Percentiles rank a stretch among this genome's conserved stretches.
Conservation (phyloP, 202 grass and related monocot genomes). For the Hordeum pubiflorum region DNA sequence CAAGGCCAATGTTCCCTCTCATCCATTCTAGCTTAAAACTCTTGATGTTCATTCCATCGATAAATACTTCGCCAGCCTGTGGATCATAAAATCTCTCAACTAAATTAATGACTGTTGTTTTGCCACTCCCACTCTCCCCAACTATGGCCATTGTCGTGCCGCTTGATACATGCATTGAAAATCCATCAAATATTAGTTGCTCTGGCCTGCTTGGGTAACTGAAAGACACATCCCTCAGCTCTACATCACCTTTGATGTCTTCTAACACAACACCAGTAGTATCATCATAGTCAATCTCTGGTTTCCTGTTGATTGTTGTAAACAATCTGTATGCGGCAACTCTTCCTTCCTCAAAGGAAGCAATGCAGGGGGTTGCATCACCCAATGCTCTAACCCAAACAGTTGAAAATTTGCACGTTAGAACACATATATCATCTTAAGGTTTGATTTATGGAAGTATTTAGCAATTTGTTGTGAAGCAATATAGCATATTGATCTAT, state of each 20-base stretch:
- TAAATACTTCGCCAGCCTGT: slow-evolving; percentile 61
- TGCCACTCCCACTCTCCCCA: slow-evolving; percentile 79
- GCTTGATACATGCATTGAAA: slow-evolving; percentile 53
- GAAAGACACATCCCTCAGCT: slow-evolving; percentile 74
- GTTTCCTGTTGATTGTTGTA: slow-evolving; percentile 58
- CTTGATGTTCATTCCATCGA: slow-evolving; percentile 72
- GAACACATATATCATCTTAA: not conserved
- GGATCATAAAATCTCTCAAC: slow-evolving; percentile 89
- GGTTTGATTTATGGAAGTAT: not conserved
- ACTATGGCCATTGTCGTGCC: slow-evolving; percentile 69
- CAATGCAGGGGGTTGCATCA: slow-evolving; percentile 56
- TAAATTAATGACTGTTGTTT: slow-evolving; percentile 72
- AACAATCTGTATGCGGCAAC: slow-evolving; percentile 68
- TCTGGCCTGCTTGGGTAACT: slow-evolving; percentile 77
- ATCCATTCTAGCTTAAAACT: slow-evolving; percentile 50
- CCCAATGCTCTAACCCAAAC: slow-evolving; percentile 50
- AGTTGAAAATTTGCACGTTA: slow-evolving; percentile 11
- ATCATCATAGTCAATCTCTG: slow-evolving; percentile 57
- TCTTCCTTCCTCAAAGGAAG: slow-evolving; percentile 55
- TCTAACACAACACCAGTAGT: slow-evolving; percentile 48
- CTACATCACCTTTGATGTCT: slow-evolving; percentile 60
- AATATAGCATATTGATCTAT: not conserved
- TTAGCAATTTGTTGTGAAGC: not conserved
- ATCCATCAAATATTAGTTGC: slow-evolving; percentile 66
- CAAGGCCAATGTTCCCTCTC: slow-evolving; percentile 67